Percentiles rank a stretch among this genome's conserved stretches.
These are phyloP conservation scores for Hyaloscypha bicolor DNA, from an alignment of 495 filamentous ascomycete genomes.

Conservation along the genomic window DNA sequence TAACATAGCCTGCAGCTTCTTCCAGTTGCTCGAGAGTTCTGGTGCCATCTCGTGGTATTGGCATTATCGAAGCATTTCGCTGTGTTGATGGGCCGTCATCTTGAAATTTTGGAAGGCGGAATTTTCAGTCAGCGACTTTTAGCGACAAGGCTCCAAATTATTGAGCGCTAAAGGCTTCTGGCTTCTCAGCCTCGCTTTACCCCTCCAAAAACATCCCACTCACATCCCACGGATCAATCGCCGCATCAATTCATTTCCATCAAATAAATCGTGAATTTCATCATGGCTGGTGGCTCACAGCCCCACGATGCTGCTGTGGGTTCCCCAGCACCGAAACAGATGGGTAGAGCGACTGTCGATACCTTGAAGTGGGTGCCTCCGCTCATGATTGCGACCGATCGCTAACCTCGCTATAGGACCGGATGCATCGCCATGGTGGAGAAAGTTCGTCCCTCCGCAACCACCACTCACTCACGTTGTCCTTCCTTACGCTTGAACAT, in stretches of 20 bases:
- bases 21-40: conserved; percentile 68
- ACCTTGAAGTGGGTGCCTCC: conserved; percentile 29
- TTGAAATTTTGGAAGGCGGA: neutral
- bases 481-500: neutral
- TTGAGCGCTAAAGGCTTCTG: conserved; percentile 8
- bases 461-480: neutral
- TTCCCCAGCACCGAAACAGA: conserved; percentile 31
- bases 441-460: conserved; percentile 36
- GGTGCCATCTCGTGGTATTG: conserved; percentile 31
- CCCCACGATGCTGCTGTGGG: conserved; percentile 29
- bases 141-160: conserved; percentile 20
- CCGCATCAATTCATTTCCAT: conserved; percentile 24
- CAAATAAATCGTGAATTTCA: conserved; percentile 24
- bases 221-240: conserved; percentile 17
- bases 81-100: conserved; percentile 1
- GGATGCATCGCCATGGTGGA: conserved; percentile 54
- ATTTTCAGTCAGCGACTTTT: conserved; percentile 8
- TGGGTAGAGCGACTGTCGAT: conserved; percentile 34
- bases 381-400: conserved; percentile 14
- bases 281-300: conserved; percentile 29
- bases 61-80: conserved; percentile 12
- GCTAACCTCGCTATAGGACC: conserved; percentile 45
- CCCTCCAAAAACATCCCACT: conserved; percentile 26
- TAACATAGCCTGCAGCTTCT: conserved; percentile 68
- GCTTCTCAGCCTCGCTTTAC: conserved; percentile 26